phyloP scores from a whole-genome alignment of 129 eudicot species.

The Saposhnikovia divaricata region DNA sequence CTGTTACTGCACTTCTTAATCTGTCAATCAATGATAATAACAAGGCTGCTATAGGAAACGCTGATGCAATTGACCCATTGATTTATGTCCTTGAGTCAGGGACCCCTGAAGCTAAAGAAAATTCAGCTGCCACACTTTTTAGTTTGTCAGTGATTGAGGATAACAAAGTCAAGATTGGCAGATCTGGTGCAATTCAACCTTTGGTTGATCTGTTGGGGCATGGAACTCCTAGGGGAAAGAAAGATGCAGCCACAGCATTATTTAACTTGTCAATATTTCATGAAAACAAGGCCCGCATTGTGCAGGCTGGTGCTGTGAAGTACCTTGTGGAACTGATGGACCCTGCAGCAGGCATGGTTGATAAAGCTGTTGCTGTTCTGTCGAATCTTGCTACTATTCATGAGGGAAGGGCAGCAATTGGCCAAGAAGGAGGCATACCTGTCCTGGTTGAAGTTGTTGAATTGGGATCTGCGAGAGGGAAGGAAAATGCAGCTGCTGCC shows the following conservation, averaged over 20 bases:
- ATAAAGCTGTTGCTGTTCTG: slow-evolving; percentile 83
- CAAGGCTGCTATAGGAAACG: slow-evolving; percentile 67
- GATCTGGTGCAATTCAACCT: slow-evolving; percentile 82
- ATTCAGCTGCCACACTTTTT: slow-evolving; percentile 89
- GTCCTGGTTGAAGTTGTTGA: slow-evolving; percentile 89
- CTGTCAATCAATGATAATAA: slow-evolving; percentile 80
- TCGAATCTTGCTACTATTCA: slow-evolving; percentile 78
- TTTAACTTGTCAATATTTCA: slow-evolving; percentile 71
- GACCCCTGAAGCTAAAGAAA: slow-evolving; percentile 77
- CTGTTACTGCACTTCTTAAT: slow-evolving; percentile 88
- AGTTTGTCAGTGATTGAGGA: slow-evolving; percentile 78
- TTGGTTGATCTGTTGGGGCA: slow-evolving; percentile 71
- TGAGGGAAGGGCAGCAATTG: slow-evolving; percentile 73
- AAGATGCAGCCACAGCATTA: slow-evolving; percentile 86
- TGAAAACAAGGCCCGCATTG: slow-evolving; percentile 68
- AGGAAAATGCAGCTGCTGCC: slow-evolving; percentile 96
- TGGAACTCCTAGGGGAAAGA: slow-evolving; percentile 84
- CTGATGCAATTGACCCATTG: slow-evolving; percentile 74
- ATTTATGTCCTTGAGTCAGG: slow-evolving; percentile 80
- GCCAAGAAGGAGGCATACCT: slow-evolving; percentile 70
- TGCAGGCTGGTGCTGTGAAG: slow-evolving; percentile 82
- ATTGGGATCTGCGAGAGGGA: slow-evolving; percentile 89
- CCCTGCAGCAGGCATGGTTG: slow-evolving; percentile 97
- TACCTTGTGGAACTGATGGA: slow-evolving; percentile 84
- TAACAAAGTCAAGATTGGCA: slow-evolving; percentile 67